Conservation (phyloP, 1,284 basidiomycete genomes). For the Rhodotorula sp. region DNA sequence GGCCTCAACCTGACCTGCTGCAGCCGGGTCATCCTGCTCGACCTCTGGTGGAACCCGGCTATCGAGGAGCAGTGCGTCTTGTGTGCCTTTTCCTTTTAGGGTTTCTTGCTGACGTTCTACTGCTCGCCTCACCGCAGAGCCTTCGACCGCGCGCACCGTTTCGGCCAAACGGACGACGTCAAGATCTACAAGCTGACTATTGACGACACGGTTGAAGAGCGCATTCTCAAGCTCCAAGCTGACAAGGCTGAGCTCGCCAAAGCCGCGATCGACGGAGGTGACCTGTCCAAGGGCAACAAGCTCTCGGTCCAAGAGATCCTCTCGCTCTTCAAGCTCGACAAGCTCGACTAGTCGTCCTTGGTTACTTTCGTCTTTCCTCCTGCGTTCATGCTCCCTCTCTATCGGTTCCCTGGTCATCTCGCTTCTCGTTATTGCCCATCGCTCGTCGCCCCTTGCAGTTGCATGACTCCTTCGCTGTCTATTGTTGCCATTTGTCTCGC, state of each 20-base stretch:
- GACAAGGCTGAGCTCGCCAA: constrained; percentile 79
- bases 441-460: no score
- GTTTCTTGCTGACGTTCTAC: not conserved
- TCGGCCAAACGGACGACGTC: constrained; percentile 81
- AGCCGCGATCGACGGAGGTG: constrained; percentile 83
- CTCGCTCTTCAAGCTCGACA: constrained; percentile 59
- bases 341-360: no score
- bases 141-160: constrained; percentile 68
- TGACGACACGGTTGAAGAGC: constrained; percentile 81
- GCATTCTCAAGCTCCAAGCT: constrained; percentile 64
- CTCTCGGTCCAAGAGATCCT: constrained; percentile 81
- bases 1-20: constrained; percentile 92
- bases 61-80: constrained; percentile 58
- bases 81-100: constrained; percentile 64
- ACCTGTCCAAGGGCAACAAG: constrained; percentile 71
- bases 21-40: constrained; percentile 44
- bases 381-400: no score
- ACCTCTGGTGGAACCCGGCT: constrained; percentile 71
- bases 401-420: no score
- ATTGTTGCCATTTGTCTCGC: no score
- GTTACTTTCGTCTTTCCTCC: no score
- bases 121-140: constrained; percentile 65
- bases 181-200: constrained; percentile 79
- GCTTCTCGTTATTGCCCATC: no score
- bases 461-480: no score